Evolutionary conservation across 179 eudicot species (phyloP), one percentile per base, ranked within the genome.

Genomic region (Pouteria campechiana): DNA sequence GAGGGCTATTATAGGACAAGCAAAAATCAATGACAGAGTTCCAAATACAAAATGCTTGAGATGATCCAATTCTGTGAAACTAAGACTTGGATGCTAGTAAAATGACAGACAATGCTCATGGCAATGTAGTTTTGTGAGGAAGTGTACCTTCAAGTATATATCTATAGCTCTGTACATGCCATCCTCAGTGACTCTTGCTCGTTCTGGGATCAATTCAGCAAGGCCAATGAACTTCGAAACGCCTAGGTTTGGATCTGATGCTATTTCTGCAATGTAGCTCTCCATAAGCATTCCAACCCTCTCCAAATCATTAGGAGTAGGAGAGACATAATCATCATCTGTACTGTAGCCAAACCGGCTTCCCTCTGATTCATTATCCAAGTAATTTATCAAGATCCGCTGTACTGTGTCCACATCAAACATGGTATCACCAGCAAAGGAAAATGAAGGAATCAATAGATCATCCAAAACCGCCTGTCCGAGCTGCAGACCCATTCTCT

Each of bases 131-230:
- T n/a, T n/a, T n/a, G n/a, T 19, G 37, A 35, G 57, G 50, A 48
- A 24, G 43, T 36, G 46, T 50, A 79, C 98, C 90, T 92, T 87
- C 51, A 92, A 69, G 69, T 70, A 92, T 38, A 92, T 79, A 37
- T 92, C 99, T 7, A 82, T 75, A 36, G 94, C 79, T 60, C 92
- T 75, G 37, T 92, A 92, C 70, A 79, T 82, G 38, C 92, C 96
- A 68, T 92, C 99, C 55, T 86, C 96, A 18, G 92, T 75, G 9
- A 66, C 64, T 68, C 84, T 68, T 12, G 88, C 64, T 54, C 75
- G 85, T 48, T 87, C 94, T 25, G 99, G 99, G 23, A 92, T 67
- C 14, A 71, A 48, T 63, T 92, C 94, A 36, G 85, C 94, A 33
- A 92, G 63, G 55, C 69, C 54, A 25, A 72, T 58, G 60, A 82